Percentiles rank a stretch among this genome's conserved stretches.
Evolutionary conservation across 768 basidiomycete genomes (phyloP).

Genomic region (Serendipita indica): DNA sequence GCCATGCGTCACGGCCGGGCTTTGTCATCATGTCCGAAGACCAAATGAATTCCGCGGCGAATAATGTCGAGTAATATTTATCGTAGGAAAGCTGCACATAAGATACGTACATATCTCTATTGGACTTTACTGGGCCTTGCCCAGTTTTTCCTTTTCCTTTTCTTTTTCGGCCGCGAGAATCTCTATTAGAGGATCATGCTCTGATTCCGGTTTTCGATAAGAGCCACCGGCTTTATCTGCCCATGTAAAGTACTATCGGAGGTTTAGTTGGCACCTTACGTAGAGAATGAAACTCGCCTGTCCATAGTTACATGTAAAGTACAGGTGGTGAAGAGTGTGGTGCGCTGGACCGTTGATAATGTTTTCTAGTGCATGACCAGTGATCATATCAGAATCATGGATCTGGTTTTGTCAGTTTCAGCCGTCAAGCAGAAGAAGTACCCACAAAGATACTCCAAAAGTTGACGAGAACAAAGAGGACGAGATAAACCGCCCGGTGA

Average conservation of each 20-base stretch:
- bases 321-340: slow-evolving; percentile 91
- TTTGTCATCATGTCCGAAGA: background rate
- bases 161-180: slow-evolving; percentile 28
- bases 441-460: slow-evolving; percentile 83
- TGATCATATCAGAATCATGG: slow-evolving; percentile 98
- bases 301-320: slow-evolving; percentile 94
- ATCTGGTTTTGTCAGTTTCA: slow-evolving; percentile 41
- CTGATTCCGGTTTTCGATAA: slow-evolving; percentile 74
- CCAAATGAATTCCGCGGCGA: background rate
- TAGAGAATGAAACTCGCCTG: slow-evolving; percentile 27
- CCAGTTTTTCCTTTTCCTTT: background rate
- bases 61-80: background rate
- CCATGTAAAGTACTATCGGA: slow-evolving; percentile 86
- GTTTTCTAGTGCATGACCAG: slow-evolving; percentile 72
- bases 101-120: background rate
- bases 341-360: slow-evolving; percentile 97
- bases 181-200: slow-evolving; percentile 74
- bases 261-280: slow-evolving; percentile 11
- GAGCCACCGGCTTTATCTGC: slow-evolving; percentile 72
- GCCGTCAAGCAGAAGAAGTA: slow-evolving; percentile 13
- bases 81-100: background rate
- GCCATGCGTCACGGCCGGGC: background rate
- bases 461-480: slow-evolving; percentile 82
- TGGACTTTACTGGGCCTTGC: background rate
- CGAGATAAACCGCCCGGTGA: slow-evolving; percentile 71